A percentile compares a stretch with the other conserved stretches of the same genome.
These are phyloP conservation scores for Amoebophrya sp. DNA, from an alignment of 169 alveolate species.

Conservation along the genomic window DNA sequence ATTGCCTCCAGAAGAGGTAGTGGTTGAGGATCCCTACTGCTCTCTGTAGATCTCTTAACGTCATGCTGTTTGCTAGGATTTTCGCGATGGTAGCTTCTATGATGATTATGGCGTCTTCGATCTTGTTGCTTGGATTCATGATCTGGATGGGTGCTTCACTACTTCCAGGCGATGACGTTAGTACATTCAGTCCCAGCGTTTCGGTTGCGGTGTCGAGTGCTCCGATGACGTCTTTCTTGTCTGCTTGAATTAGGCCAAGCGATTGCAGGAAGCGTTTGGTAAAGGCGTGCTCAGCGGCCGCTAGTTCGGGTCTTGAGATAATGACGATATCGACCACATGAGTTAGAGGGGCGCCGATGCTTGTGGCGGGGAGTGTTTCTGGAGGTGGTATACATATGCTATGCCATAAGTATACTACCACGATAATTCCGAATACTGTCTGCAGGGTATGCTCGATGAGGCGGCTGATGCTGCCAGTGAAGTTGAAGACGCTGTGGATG, in stretches of 20 bases:
- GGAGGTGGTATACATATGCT: too few relatives aligned
- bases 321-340: neutral
- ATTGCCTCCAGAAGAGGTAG: too few relatives aligned
- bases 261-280: neutral
- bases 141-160: too few relatives aligned
- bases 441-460: neutral
- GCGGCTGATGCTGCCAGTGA: neutral
- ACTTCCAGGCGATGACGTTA: too few relatives aligned
- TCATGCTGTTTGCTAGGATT: too few relatives aligned
- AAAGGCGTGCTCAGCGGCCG: neutral
- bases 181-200: neutral
- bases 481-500: neutral
- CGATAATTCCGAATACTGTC: neutral
- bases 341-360: too few relatives aligned
- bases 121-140: too few relatives aligned
- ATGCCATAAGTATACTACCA: neutral
- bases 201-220: neutral
- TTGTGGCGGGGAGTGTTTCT: too few relatives aligned
- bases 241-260: neutral
- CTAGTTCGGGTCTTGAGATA: neutral
- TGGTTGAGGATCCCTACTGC: too few relatives aligned
- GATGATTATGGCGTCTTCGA: too few relatives aligned
- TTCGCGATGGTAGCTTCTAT: too few relatives aligned
- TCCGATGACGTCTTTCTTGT: neutral
- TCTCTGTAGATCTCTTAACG: too few relatives aligned